Evolutionary conservation across 495 filamentous ascomycete species (phyloP).

Genomic region (Sphaerosporella brunnea): DNA sequence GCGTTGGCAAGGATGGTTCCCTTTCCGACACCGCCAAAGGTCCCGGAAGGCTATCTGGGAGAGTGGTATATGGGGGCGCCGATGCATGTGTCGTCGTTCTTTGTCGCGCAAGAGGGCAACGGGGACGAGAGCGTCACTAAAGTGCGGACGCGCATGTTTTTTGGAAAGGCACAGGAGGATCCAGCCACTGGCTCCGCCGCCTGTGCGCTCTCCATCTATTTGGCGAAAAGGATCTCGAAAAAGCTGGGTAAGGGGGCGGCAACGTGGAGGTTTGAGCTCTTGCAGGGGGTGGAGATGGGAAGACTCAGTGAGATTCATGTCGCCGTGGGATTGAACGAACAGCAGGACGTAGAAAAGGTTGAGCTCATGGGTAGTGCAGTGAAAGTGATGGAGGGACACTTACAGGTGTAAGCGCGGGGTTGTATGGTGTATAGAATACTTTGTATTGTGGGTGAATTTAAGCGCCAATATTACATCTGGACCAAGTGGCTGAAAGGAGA

Average conservation of each 20-base stretch:
- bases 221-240: conserved; percentile 39
- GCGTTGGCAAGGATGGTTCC: conserved; percentile 28
- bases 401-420: neutral
- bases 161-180: neutral
- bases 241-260: conserved; percentile 28
- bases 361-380: conserved; percentile 30
- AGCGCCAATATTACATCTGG: no score
- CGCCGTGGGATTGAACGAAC: conserved; percentile 27
- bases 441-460: no score
- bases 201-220: neutral
- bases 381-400: neutral
- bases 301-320: conserved; percentile 43
- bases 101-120: conserved; percentile 18
- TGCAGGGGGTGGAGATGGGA: conserved; percentile 69
- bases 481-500: no score
- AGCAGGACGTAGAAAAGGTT: conserved; percentile 32
- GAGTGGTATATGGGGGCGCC: conserved; percentile 31
- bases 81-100: conserved; percentile 28
- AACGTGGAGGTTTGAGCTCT: conserved; percentile 37
- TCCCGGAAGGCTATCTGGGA: conserved; percentile 33
- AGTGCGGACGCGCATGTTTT: conserved; percentile 24
- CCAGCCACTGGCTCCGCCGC: neutral
- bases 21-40: conserved; percentile 24
- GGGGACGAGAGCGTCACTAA: no score
- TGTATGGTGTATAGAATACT: no score